Base-by-base conservation (phyloP, 345 rosid genomes). In the Dipteronia sinensis region DNA sequence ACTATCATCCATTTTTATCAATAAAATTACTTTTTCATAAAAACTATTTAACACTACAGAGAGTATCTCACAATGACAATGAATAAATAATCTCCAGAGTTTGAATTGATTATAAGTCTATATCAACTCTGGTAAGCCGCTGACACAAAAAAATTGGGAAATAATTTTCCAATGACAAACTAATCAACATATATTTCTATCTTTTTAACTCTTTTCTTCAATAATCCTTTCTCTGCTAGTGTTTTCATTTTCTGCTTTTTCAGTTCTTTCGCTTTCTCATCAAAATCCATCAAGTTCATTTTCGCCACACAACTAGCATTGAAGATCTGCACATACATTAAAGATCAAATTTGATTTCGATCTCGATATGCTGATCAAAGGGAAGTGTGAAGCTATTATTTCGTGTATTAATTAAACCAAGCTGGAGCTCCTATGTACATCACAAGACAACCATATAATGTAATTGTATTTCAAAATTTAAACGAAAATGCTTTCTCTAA, bases 241-340 rank as follows among this genome's bases (percentile, higher is more conserved):
- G 89, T 83, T 74, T 89, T 91, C 38, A 84, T 83, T 63, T 92
- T 96, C 85, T 83, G 95, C 22, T 82, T 88, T 79, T 84, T 94
- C 74, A 97, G 83, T 75, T 91, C 94, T 63, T 90, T 90, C 7
- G 70, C 88, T 83, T 87, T 91, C 73, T 96, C 98, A 74, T 96
- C 98, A 53, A 91, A 92, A 4, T 98, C 97, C 92, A 23, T 96
- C 83, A 86, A 89, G 87, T 91, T 96, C 99, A 94, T 92, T 69
- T 83, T 81, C 1, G 95, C 94, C 77, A 91, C 97, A 1, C 94
- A 94, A 79, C 82, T 94, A 3, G 99, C 99, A 87, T 96, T 92
- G 78, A 82, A 90, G 6, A 96, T 89, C 98, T 94, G 90, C 82
- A 84, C 22, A 77, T 71, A n/a, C n/a, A n/a, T n/a, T n/a, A n/a